Evolutionary conservation across 768 basidiomycete species (phyloP).

Genomic region (Clathrus columnatus): DNA sequence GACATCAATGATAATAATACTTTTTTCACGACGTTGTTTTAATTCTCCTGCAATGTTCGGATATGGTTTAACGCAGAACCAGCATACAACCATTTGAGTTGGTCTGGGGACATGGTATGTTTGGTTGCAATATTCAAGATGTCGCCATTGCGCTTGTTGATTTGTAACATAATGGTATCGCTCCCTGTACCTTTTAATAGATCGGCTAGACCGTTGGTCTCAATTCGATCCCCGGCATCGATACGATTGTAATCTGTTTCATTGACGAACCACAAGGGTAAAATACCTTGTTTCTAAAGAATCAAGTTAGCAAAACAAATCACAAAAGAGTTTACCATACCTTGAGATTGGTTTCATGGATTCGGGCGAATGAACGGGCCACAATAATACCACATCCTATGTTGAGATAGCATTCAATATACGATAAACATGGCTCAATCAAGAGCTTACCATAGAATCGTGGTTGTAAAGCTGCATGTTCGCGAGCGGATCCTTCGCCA

Average conservation of each 20-base stretch:
- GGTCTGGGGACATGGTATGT: constrained; percentile 88
- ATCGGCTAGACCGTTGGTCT: constrained; percentile 75
- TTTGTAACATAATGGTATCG: constrained; percentile 43
- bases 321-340: constrained; percentile 29
- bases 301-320: neutral
- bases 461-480: constrained; percentile 96
- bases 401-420: neutral
- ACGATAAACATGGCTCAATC: neutral
- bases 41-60: constrained; percentile 27
- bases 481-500: constrained; percentile 95
- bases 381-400: constrained; percentile 79
- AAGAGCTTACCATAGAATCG: constrained; percentile 68
- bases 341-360: constrained; percentile 97
- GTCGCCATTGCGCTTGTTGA: constrained; percentile 58
- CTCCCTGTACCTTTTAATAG: constrained; percentile 41
- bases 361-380: constrained; percentile 92
- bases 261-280: constrained; percentile 91
- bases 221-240: constrained; percentile 69
- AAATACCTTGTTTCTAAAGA: constrained; percentile 87
- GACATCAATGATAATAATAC: neutral
- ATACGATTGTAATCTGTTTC: constrained; percentile 81
- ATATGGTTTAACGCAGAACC: constrained; percentile 91
- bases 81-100: constrained; percentile 81
- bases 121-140: constrained; percentile 59
- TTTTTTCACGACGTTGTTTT: neutral